Evolutionary conservation across 805 yeast genomes (phyloP), one percentile per base, ranked within the genome.

Genomic region (Brettanomyces naardenensis): DNA sequence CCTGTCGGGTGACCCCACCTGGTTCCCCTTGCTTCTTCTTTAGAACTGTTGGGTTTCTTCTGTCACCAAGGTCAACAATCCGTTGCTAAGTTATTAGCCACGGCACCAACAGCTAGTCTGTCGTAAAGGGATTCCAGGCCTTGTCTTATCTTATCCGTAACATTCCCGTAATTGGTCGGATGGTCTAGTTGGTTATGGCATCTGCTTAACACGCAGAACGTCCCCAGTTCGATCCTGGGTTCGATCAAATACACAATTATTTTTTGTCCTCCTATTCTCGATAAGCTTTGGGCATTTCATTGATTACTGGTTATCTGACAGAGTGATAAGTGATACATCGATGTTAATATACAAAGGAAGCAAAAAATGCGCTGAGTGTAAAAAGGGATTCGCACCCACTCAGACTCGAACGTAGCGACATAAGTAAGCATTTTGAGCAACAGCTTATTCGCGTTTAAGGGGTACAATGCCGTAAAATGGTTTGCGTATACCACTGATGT

Each of bases 211-310:
- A 89, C 96, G 96, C 95, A 87, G 92, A 85, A 85, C 88, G 97
- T 90, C 97, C 96, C 97, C 97, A 88, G 97, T 90, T 90, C 97
- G 96, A 90, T 87, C 97, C 97, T 89, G 97, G 97, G 97, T 88
- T 83, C 80, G 86, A 81, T 87, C 96, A 88, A 50, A 27, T n/a
- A 19, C 9, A 14, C 11, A 15, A 27, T 19, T 3, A 15, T 35
- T 35, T 33, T 33, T 33, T 33, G 9, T 23, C n/a, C n/a, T n/a
- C n/a, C n/a, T n/a, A n/a, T n/a, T n/a, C n/a, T n/a, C n/a, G n/a
- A n/a, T n/a, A n/a, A n/a, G n/a, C n/a, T n/a, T n/a, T n/a, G n/a
- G n/a, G n/a, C n/a, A n/a, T n/a, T n/a, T 23, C 27, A 9, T 23
- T 23, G 13, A 23, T 23, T 23, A 23, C 27, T 23, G 13, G 9